A percentile compares a stretch with the other conserved stretches of the same genome.
Conservation (phyloP, 306 rosid genomes). For the Astragalus glycyphyllos region DNA sequence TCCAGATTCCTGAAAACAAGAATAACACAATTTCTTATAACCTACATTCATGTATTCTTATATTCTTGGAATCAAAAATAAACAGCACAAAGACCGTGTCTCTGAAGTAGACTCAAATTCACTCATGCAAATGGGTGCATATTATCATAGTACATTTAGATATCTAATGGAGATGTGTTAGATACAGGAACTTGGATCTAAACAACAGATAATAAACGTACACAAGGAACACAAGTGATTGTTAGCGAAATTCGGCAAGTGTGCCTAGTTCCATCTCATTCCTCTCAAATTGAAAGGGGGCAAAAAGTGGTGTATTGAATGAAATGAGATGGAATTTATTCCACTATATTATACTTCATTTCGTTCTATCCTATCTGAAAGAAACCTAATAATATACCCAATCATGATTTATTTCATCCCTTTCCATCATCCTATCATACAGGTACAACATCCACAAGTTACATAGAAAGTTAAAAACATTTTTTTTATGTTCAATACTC, state of each 20-base stretch:
- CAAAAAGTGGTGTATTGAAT: not conserved
- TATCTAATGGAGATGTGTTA: not conserved
- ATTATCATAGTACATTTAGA: not conserved
- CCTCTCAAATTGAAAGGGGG: too few relatives aligned
- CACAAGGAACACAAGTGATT: too few relatives aligned
- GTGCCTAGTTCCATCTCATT: too few relatives aligned
- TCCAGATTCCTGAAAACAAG: constrained; percentile 61
- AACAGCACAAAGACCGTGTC: not conserved
- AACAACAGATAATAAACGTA: too few relatives aligned
- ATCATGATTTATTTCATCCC: not conserved
- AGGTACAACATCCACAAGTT: too few relatives aligned
- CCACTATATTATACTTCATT: not conserved
- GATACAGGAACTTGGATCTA: too few relatives aligned
- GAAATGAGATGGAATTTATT: not conserved
- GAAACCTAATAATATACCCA: not conserved
- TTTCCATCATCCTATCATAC: too few relatives aligned
- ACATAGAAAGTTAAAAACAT: too few relatives aligned
- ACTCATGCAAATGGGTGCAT: constrained; percentile 1
- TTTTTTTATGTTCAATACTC: too few relatives aligned
- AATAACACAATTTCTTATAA: constrained; percentile 14
- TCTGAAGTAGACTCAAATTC: not conserved
- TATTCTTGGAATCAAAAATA: constrained; percentile 25
- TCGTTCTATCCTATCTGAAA: not conserved
- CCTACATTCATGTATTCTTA: constrained; percentile 20
- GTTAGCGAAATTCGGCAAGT: too few relatives aligned